A percentile compares a stretch with the other conserved stretches of the same genome.
Conservation (phyloP, 1,139 yeast genomes). For the Magnusiomyces suaveolens region DNA sequence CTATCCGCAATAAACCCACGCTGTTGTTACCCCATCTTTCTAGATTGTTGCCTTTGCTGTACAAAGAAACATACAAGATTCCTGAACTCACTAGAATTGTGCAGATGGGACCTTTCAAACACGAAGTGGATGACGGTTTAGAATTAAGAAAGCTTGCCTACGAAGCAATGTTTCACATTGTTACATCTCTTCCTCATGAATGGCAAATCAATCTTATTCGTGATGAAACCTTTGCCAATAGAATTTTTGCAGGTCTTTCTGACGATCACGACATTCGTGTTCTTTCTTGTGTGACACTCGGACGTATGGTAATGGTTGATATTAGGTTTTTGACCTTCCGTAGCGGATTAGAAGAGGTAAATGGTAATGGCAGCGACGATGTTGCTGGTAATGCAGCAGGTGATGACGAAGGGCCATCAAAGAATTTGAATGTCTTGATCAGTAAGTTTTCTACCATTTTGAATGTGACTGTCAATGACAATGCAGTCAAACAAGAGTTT, state of each 20-base stretch:
- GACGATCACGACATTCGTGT: constrained; percentile 41
- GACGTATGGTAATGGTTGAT: constrained; percentile 29
- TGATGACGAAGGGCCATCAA: constrained; percentile 10
- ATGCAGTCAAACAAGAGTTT: constrained; percentile 43
- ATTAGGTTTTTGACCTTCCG: constrained; percentile 14
- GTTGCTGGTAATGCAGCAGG: neutral
- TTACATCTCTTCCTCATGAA: constrained; percentile 25
- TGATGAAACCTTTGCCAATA: constrained; percentile 27
- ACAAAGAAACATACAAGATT: constrained; percentile 48
- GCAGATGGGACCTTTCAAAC: constrained; percentile 84
- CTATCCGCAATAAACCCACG: constrained; percentile 49
- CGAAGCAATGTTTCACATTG: constrained; percentile 56
- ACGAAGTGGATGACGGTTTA: constrained; percentile 69
- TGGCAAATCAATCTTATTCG: constrained; percentile 26
- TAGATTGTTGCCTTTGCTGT: constrained; percentile 44
- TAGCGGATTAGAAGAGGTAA: constrained; percentile 8
- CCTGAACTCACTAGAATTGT: constrained; percentile 53
- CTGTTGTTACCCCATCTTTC: constrained; percentile 42
- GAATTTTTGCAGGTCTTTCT: constrained; percentile 33
- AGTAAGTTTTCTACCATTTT: constrained; percentile 30
- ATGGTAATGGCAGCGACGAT: neutral
- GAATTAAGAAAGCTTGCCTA: constrained; percentile 66
- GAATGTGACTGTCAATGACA: constrained; percentile 36
- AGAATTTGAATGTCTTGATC: constrained; percentile 24
- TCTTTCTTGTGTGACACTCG: constrained; percentile 34